Evolutionary conservation across 2,329 filamentous ascomycete genomes (phyloP).

Genomic region (Cercospora berteroae): DNA sequence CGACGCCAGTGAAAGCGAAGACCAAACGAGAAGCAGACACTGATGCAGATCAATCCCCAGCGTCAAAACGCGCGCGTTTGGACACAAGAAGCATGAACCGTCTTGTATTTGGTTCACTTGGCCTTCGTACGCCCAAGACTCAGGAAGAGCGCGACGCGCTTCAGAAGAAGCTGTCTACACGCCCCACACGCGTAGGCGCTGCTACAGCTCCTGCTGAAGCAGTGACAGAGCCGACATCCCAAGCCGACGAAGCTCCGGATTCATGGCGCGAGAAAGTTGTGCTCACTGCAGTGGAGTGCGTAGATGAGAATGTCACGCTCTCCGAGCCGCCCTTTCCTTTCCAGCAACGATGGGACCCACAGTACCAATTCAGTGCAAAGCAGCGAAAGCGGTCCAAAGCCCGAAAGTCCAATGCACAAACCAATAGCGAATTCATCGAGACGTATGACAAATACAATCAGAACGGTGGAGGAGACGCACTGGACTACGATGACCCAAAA

Average conservation of each 20-base stretch:
- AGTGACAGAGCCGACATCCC: neutral
- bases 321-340: conserved; percentile 86
- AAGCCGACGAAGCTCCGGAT: conserved; percentile 52
- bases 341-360: conserved; percentile 76
- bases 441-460: conserved; percentile 41
- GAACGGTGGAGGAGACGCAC: conserved; percentile 34
- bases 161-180: conserved; percentile 51
- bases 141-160: conserved; percentile 66
- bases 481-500: conserved; percentile 47
- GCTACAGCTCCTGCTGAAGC: conserved; percentile 31
- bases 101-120: conserved; percentile 70
- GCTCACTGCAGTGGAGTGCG: conserved; percentile 80
- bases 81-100: conserved; percentile 64
- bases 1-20: neutral
- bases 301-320: conserved; percentile 64
- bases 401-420: conserved; percentile 46
- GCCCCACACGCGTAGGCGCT: conserved; percentile 13
- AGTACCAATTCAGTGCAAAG: conserved; percentile 55
- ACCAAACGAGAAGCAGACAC: neutral
- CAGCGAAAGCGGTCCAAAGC: conserved; percentile 50
- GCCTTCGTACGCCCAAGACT: conserved; percentile 65
- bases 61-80: conserved; percentile 44
- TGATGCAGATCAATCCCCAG: conserved; percentile 3
- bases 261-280: conserved; percentile 73
- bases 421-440: conserved; percentile 42